Base-by-base conservation (phyloP, 192 early-diverging fungal genomes). In the Coemansia sp. region DNA sequence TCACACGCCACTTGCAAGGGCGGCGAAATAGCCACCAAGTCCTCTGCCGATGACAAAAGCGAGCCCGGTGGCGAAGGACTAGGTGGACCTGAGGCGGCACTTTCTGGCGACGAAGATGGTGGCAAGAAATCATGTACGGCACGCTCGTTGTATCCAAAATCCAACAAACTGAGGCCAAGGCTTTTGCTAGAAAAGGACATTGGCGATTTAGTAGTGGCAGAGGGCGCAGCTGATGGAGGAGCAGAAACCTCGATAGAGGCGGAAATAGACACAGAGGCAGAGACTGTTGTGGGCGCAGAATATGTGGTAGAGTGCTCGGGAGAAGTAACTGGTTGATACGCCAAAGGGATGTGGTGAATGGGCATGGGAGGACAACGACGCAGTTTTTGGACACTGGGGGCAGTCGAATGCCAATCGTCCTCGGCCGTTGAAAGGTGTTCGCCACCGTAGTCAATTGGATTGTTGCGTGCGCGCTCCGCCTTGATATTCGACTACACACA, bases 151-250 rank as follows among this genome's bases (percentile, higher is more conserved):
- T 80, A 80, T 21, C 68, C 73, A 67, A 80, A 80, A 37, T 80
- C 73, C 0, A 80, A 70, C 52, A 68, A 63, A 35, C 59, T 47
- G 5, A 80, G 67, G 8, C 78, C 78, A 3, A 80, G 64, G 61
- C 78, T 80, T 28, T 67, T 68, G 64, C 78, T 80, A 13, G 78
- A 80, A 33, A 66, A 80, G 6, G 70, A 62, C 16, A 64, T 63
- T 13, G 74, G 73, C 11, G 78, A 76, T 37, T 58, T 69, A 21
- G 37, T 40, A 3, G 35, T 44, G 30, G 53, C 64, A 38, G 30
- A 37, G 32, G 49, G 38, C 39, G 55, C 55, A 26, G 57, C 28
- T 21, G 58, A 32, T 17, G 55, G 55, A 33, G 55, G 55, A 33
- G 55, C 16, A 32, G 30, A 58, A 32, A 58, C 55, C 28, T 58